Evolutionary conservation across 2,329 filamentous ascomycete species (phyloP), one percentile per base, ranked within the genome.

Genomic region (Hortaea sp.): DNA sequence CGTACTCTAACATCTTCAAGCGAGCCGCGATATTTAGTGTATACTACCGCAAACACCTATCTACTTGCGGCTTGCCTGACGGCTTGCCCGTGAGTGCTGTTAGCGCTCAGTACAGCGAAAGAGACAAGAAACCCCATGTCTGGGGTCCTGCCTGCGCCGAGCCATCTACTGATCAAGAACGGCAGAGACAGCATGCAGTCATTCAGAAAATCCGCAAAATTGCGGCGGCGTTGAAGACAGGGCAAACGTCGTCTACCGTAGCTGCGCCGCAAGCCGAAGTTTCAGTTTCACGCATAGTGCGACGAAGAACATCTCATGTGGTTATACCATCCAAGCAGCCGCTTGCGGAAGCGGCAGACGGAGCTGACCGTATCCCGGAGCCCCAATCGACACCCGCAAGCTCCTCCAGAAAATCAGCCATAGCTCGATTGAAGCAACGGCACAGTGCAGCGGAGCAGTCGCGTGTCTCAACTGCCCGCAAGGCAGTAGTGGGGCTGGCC

Each of bases 81-180:
- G 43, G 47, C n/a, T 31, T 45, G 20, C 32, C 11, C 5, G 40
- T 28, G 5, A 31, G 10, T n/a, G 29, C 35, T 6, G 7, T 49
- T 3, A 2, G 30, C 7, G 37, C 37, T 11, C 47, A 50, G 31
- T 50, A 47, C n/a, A n/a, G 12, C 11, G 45, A 50, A 39, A 30
- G 29, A 7, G 20, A 12, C 10, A 37, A 29, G 35, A 41, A 44
- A 20, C 41, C 40, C 5, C 1, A n/a, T 3, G 12, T 43, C 10
- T 47, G 45, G 45, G 45, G 7, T 1, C 7, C 10, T 4, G 41
- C 43, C 13, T 37, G 39, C 30, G 39, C 44, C 5, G 30, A 30
- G 30, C 44, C 44, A 5, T 7, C 31, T 7, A 42, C 39, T n/a
- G 39, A 46, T 7, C 9, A 32, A 29, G 30, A 46, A 27, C 5